A percentile compares a stretch with the other conserved stretches of the same genome.
These are phyloP conservation scores for Peniophora sp. DNA, from an alignment of 1,284 basidiomycete species.

Conservation along the genomic window DNA sequence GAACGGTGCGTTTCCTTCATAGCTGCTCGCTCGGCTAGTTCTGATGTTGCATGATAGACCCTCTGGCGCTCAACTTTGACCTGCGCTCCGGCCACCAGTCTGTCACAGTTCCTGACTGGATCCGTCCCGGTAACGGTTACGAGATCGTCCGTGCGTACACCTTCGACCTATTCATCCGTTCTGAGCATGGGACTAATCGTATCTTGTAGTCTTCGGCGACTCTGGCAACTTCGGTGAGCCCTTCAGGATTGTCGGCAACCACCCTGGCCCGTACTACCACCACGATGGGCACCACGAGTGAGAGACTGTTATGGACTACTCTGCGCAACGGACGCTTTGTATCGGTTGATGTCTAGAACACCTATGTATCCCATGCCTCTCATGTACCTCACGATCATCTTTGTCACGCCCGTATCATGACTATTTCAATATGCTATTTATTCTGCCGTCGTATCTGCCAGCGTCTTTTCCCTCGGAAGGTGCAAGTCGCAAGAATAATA, in stretches of 20 bases:
- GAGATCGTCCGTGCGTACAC: background rate
- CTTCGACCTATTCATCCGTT: background rate
- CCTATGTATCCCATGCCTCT: background rate
- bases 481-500: too few relatives aligned
- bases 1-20: background rate
- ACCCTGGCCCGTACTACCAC: too few relatives aligned
- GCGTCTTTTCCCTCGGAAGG: too few relatives aligned
- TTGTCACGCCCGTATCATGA: background rate
- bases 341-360: background rate
- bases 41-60: background rate
- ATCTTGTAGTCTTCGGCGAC: slow-evolving; percentile 37
- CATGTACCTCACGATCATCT: background rate
- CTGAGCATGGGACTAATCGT: background rate
- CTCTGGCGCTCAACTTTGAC: background rate
- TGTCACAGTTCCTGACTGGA: background rate
- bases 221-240: slow-evolving; percentile 35
- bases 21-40: background rate
- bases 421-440: too few relatives aligned
- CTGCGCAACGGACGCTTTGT: background rate
- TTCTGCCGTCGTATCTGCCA: too few relatives aligned
- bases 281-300: background rate
- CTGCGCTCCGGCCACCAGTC: background rate
- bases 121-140: background rate
- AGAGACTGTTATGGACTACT: background rate
- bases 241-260: too few relatives aligned